Conservation (phyloP, 2,329 filamentous ascomycete species). For the Diaporthe citrichinensis region DNA sequence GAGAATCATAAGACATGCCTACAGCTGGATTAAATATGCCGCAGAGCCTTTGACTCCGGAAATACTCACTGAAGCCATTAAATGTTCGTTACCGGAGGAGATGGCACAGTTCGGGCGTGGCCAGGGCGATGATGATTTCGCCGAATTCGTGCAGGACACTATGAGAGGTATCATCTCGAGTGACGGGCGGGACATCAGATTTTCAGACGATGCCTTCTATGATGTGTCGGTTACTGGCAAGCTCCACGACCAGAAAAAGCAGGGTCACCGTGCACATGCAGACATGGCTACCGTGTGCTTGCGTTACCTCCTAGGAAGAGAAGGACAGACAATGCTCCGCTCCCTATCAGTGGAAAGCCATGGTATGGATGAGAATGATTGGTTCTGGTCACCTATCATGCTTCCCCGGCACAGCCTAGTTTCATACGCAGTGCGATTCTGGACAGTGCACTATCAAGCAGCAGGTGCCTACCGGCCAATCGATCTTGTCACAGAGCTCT, state of each 20-base stretch:
- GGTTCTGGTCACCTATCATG: not conserved
- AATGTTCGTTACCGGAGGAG: not conserved
- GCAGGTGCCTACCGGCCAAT: not conserved
- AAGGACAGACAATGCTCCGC: not conserved
- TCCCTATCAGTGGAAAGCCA: not conserved
- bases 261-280: not conserved
- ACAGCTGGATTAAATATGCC: not conserved
- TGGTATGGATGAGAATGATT: not conserved
- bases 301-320: not conserved
- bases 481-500: not conserved
- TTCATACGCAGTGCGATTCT: not conserved
- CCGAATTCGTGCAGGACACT: not conserved
- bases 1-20: not conserved
- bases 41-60: not conserved
- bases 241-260: not conserved
- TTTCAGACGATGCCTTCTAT: not conserved
- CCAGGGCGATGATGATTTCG: not conserved
- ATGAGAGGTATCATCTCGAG: not conserved
- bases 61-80: not conserved
- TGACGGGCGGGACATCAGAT: not conserved
- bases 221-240: not conserved
- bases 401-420: not conserved
- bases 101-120: not conserved
- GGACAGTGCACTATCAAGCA: constrained; percentile 13
- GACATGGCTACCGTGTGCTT: not conserved